phyloP scores from a whole-genome alignment of 2,329 filamentous ascomycete species.

The Xylariaceae sp. region DNA sequence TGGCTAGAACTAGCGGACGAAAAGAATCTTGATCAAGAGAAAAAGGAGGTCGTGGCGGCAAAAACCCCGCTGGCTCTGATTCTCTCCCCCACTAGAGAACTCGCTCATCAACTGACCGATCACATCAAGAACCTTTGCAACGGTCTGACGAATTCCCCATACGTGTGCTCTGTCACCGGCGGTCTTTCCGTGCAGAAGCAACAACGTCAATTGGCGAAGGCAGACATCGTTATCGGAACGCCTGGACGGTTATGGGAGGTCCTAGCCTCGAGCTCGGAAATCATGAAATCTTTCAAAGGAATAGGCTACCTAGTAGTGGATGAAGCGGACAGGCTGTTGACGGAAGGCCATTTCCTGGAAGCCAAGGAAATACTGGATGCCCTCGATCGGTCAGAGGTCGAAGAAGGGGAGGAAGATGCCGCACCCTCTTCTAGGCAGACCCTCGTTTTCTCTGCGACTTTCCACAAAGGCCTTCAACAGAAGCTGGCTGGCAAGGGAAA shows the following conservation, averaged over 20 bases:
- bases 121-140: conserved; percentile 73
- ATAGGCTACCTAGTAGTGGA: conserved; percentile 85
- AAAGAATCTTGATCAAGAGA: conserved; percentile 22
- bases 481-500: conserved; percentile 77
- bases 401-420: conserved; percentile 45
- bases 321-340: conserved; percentile 87
- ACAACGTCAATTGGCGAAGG: conserved; percentile 72
- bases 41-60: conserved; percentile 24
- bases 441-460: conserved; percentile 93
- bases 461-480: conserved; percentile 84
- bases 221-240: conserved; percentile 89
- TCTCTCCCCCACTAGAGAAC: conserved; percentile 83
- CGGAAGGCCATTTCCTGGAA: conserved; percentile 93
- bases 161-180: conserved; percentile 84
- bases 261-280: conserved; percentile 65
- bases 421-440: conserved; percentile 62
- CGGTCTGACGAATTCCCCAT: conserved; percentile 54
- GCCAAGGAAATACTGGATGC: conserved; percentile 79
- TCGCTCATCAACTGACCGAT: conserved; percentile 84
- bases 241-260: conserved; percentile 94
- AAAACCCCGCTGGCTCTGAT: conserved; percentile 67
- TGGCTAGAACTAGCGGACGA: conserved; percentile 54
- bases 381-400: conserved; percentile 62
- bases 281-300: conserved; percentile 64
- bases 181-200: conserved; percentile 95